Base-by-base conservation (phyloP, 352 stramenopile species). In the Phytopythium kandeliae region DNA sequence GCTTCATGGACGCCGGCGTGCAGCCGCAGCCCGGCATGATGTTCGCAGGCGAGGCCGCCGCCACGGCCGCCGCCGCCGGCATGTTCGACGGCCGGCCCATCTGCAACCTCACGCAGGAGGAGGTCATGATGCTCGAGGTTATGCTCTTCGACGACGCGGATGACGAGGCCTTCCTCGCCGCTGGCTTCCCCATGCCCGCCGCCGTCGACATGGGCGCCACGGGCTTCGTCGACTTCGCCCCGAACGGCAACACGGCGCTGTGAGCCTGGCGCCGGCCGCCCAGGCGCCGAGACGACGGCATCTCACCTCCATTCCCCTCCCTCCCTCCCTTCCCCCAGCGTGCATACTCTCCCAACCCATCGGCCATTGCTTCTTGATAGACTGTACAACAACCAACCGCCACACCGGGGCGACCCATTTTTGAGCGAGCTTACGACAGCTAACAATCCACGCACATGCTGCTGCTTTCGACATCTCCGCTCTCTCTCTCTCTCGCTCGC, bases 81-180 rank as follows among this genome's bases (percentile, higher is more conserved):
- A 72, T 72, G 56, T 72, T 70, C 48, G 62, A 69, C 35, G 34
- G 69, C 38, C 41, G 71, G 22, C 66, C 66, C n/a, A 67, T 75
- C 48, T 75, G 66, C 50, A 63, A 75, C 37, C 60, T 75, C 28
- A 67, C 66, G 30, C 60, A 62, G 0, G 66, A 75, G 37, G 66
- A 75, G 38, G 57, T 72, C 22, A 69, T 63, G 63, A 75, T 75
- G 60, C 66, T 75, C 6, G 60, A 70, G 34, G 56, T 56, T 41
- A 70, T 75, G 54, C 63, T 75, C 15, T 75, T 75, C 37, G 66
- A 75, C 54, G 63, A 72, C 35, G 63, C 72, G 50, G 63, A 72
- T 31, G 63, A 75, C 30, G 59, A 69, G 6, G 55, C 41, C 22
- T 62, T 47, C 49, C 17, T 42, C n/a, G 51, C 41, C 24, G 25